Percentiles rank a stretch among this genome's conserved stretches.
These are phyloP conservation scores for Moelleriella libera DNA, from an alignment of 2,329 filamentous ascomycete genomes.

Conservation along the genomic window DNA sequence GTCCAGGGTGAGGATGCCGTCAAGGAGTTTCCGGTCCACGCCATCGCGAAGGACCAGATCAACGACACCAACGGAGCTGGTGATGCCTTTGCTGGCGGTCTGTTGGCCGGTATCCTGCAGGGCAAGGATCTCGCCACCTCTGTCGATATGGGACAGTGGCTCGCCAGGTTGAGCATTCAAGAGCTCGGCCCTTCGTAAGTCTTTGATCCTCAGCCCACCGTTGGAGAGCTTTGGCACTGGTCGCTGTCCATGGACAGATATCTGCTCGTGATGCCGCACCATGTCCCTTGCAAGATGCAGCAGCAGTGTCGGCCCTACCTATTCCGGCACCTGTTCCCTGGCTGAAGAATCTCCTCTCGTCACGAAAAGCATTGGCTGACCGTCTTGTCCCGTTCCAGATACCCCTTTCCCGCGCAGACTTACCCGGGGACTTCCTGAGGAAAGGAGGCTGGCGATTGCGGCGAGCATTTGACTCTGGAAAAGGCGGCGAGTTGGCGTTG, in stretches of 20 bases:
- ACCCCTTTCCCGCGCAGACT: conserved; percentile 69
- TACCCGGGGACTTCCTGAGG: conserved; percentile 36
- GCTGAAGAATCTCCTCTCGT: conserved; percentile 1
- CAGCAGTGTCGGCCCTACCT: neutral
- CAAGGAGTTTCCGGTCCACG: conserved; percentile 67
- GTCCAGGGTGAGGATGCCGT: conserved; percentile 56
- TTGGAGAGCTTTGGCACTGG: neutral
- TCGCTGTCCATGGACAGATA: neutral
- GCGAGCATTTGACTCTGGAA: conserved; percentile 5
- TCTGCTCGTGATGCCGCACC: neutral
- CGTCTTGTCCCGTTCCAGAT: conserved; percentile 30
- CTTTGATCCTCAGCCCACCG: neutral
- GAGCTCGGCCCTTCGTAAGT: conserved; percentile 93
- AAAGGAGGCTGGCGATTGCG: conserved; percentile 4
- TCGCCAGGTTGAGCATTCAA: conserved; percentile 85
- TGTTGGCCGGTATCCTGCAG: conserved; percentile 78
- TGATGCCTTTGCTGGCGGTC: conserved; percentile 91
- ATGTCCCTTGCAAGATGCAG: neutral
- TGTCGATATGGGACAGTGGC: conserved; percentile 92
- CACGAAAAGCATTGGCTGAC: conserved; percentile 3
- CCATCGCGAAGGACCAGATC: conserved; percentile 65
- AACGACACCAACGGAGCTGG: conserved; percentile 94
- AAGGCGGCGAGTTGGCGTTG: conserved; percentile 26
- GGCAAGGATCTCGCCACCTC: conserved; percentile 65
- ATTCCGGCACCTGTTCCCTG: neutral